Evolutionary conservation across 1,139 yeast species (phyloP), one percentile per base, ranked within the genome.

Genomic region (Hyphopichia fennica): DNA sequence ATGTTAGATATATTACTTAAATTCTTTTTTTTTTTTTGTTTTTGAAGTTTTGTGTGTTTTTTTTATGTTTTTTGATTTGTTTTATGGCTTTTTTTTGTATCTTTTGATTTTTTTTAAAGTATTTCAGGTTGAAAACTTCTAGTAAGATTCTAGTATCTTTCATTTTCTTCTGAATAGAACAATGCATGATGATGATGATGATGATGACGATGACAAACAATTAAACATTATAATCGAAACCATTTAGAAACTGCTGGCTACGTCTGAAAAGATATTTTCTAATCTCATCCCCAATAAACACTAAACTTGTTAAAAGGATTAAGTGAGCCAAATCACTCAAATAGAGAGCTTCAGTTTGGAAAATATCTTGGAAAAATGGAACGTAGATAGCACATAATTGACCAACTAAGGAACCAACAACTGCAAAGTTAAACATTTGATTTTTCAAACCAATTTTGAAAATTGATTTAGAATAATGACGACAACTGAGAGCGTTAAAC

Each of bases 401-500:
- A n/a, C 98, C 98, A 37, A 88, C 44, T 35, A 93, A 65, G 1
- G 97, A 89, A 2, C 95, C 88, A n/a, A 85, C 79, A 15, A 91
- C 96, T 0, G 99, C 96, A 51, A 84, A 71, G 58, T 93, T 93
- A 69, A 93, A 93, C 96, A 91, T 91, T 47, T 77, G 81, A 67
- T 93, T 93, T 14, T 49, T 52, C 57, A 87, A 69, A 0, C 98
- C 98, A 45, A 90, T 59, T 55, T 86, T 86, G 56, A 88, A 84
- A 15, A 86, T 79, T 3, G 95, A 86, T 61, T 88, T 90, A 37
- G 89, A 77, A 47, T 84, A 77, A 48, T 95, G 95, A 57, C 98
- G 88, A 62, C 96, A 91, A 9, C 96, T 72, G 50, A 93, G 73
- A 0, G 98, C 99, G 62, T 90, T 93, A 69, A 93, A 93, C 95